Base-by-base conservation (phyloP, 2,329 filamentous ascomycete genomes). In the Blumeria hordei region DNA sequence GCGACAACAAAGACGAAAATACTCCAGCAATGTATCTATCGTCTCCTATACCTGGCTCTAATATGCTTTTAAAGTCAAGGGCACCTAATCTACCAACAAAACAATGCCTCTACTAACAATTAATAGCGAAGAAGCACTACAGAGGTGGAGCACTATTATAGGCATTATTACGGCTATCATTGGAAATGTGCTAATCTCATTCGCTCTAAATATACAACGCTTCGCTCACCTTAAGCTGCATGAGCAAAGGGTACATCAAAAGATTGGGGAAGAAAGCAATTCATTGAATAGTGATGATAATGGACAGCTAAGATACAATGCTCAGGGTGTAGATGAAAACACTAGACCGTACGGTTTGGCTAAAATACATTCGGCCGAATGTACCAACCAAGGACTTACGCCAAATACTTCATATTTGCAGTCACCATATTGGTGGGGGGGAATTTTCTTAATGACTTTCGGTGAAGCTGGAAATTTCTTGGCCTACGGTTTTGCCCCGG, bases 401-500 rank as follows among this genome's bases (percentile, higher is more conserved):
- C 55, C 64, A 55, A 70, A 72, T 55, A 63, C 80, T 34, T 81
- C 81, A 6, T 98, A 98, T 67, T 76, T 98, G 57, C 80, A 79
- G 59, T 94, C 88, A 37, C 87, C 88, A 1, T 95, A 92, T 65
- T 98, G 92, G 92, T 98, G 92, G 92, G 70, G 81, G 35, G 92
- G 92, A 18, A 90, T 96, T 60, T 76, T 93, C 14, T 74, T 98
- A 57, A 98, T 98, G 78, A 87, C 82, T 0, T 71, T 94, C 28
- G 92, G 92, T 56, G 92, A 98, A 70, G 83, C 85, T 65, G 92
- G 92, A 54, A 98, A 98, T 67, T 98, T 98, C 65, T 71, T 98
- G 59, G 92, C 92, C 0, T 98, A 98, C 64, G 92, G 92, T 28
- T 98, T 98, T 66, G 92, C 92, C 34, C 92, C 92, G 3, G 92